Conservation (phyloP, 2,329 filamentous ascomycete genomes). For the Xylaria sp. region DNA sequence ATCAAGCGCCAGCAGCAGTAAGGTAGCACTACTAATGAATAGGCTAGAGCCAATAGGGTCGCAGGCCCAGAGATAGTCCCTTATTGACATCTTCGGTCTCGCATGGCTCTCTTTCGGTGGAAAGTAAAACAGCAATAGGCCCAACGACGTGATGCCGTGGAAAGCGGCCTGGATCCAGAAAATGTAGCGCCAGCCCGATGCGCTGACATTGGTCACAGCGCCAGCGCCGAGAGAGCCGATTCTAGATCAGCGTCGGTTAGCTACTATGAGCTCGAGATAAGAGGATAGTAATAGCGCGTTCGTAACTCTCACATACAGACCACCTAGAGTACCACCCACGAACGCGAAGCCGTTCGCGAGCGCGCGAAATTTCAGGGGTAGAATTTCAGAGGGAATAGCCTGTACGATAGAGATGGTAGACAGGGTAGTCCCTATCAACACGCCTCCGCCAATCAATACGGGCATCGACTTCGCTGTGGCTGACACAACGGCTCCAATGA, state of each 20-base stretch:
- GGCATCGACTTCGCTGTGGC: constrained; percentile 66
- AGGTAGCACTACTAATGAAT: constrained; percentile 57
- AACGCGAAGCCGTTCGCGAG: constrained; percentile 65
- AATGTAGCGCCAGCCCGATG: constrained; percentile 65
- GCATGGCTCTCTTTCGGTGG: constrained; percentile 53
- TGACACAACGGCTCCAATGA: constrained; percentile 64
- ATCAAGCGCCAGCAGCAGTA: constrained; percentile 58
- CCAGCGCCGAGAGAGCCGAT: constrained; percentile 63
- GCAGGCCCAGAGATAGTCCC: constrained; percentile 58
- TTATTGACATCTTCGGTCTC: constrained; percentile 53
- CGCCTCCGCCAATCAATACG: constrained; percentile 66
- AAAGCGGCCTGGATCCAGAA: constrained; percentile 70
- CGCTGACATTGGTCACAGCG: constrained; percentile 60
- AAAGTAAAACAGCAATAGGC: constrained; percentile 61
- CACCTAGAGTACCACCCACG: constrained; percentile 62
- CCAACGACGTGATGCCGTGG: constrained; percentile 59
- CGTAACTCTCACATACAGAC: constrained; percentile 56
- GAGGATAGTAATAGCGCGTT: background rate
- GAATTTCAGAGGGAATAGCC: constrained; percentile 66
- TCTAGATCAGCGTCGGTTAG: constrained; percentile 44
- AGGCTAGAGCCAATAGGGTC: constrained; percentile 60
- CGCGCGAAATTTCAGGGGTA: constrained; percentile 67
- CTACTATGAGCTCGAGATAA: background rate
- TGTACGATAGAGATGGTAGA: constrained; percentile 66
- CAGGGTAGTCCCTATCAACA: constrained; percentile 66